Conservation (phyloP, 176 grass and related monocot species). For the Metroxylon sagu region DNA sequence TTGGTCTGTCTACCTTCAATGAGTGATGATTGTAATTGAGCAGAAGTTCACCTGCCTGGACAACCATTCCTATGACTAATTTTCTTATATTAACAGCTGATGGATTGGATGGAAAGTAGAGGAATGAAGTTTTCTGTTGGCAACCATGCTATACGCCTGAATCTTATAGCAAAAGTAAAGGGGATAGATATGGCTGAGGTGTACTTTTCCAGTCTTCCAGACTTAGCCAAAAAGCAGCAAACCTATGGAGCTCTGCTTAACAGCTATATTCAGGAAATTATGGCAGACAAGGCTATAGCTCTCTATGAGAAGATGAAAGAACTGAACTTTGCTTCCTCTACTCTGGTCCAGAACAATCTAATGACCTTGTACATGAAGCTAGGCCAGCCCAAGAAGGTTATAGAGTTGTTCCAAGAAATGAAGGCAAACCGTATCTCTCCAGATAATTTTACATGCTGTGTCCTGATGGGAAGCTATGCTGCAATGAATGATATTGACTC, state of each 20-base stretch:
- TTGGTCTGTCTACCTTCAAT: too few relatives aligned
- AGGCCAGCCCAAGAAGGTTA: slow-evolving; percentile 1
- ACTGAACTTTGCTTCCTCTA: slow-evolving; percentile 3
- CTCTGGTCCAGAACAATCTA: slow-evolving; percentile 4
- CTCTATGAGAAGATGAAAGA: slow-evolving; percentile 15
- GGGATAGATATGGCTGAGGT: slow-evolving; percentile 4
- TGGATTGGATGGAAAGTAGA: slow-evolving; percentile 16
- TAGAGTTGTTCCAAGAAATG: slow-evolving; percentile 2
- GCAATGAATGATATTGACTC: slow-evolving; percentile 3
- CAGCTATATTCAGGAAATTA: background rate
- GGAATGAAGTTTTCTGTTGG: slow-evolving; percentile 3
- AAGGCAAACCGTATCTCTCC: slow-evolving; percentile 1
- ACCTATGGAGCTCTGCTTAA: slow-evolving; percentile 1
- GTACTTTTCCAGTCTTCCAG: slow-evolving; percentile 9
- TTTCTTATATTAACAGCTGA: background rate
- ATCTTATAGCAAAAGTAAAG: slow-evolving; percentile 16
- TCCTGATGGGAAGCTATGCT: slow-evolving; percentile 12
- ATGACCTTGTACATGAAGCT: slow-evolving; percentile 4
- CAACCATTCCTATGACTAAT: too few relatives aligned
- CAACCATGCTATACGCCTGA: slow-evolving; percentile 1
- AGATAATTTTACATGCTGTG: slow-evolving; percentile 4
- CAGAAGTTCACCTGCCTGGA: too few relatives aligned
- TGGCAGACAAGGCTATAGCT: slow-evolving; percentile 2
- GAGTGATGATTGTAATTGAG: too few relatives aligned
- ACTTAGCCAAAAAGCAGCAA: background rate